phyloP scores from a whole-genome alignment of 2,329 filamentous ascomycete species.

The Colletotrichum sp. region DNA sequence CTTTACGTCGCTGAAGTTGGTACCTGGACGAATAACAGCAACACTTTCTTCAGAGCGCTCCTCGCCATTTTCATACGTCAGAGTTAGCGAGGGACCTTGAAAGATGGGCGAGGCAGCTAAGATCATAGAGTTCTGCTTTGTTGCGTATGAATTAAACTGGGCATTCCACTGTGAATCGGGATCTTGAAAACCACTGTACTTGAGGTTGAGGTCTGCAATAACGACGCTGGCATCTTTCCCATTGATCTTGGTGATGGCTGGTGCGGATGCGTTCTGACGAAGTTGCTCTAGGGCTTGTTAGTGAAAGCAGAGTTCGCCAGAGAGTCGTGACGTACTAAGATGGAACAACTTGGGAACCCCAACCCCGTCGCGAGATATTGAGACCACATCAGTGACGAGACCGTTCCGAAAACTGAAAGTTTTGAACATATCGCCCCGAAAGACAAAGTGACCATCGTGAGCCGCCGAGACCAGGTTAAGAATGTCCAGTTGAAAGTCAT shows the following conservation, averaged over 20 bases:
- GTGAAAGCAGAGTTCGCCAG: conserved; percentile 15
- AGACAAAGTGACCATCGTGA: conserved; percentile 70
- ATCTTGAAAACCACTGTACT: conserved; percentile 54
- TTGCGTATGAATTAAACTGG: conserved; percentile 30
- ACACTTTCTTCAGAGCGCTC: conserved; percentile 28
- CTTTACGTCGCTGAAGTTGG: conserved; percentile 32
- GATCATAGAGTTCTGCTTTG: conserved; percentile 20
- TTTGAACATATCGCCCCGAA: conserved; percentile 56
- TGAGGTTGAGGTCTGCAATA: conserved; percentile 50
- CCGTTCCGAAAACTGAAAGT: conserved; percentile 49
- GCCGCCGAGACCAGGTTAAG: conserved; percentile 51
- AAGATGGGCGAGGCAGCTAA: conserved; percentile 29
- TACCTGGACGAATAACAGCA: conserved; percentile 25
- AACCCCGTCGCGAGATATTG: conserved; percentile 62
- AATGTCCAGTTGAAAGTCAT: conserved; percentile 59
- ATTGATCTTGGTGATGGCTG: conserved; percentile 59
- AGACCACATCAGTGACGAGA: conserved; percentile 50
- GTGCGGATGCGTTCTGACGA: conserved; percentile 24
- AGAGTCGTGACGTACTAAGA: conserved; percentile 36
- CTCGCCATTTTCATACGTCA: conserved; percentile 36
- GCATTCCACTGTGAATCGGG: conserved; percentile 57
- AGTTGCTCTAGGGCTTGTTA: conserved; percentile 7
- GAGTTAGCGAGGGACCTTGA: conserved; percentile 30
- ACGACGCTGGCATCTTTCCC: conserved; percentile 54
- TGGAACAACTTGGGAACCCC: conserved; percentile 62